Evolutionary conservation across 2,329 filamentous ascomycete species (phyloP).

Genomic region (Pyrenochaeta sp.): DNA sequence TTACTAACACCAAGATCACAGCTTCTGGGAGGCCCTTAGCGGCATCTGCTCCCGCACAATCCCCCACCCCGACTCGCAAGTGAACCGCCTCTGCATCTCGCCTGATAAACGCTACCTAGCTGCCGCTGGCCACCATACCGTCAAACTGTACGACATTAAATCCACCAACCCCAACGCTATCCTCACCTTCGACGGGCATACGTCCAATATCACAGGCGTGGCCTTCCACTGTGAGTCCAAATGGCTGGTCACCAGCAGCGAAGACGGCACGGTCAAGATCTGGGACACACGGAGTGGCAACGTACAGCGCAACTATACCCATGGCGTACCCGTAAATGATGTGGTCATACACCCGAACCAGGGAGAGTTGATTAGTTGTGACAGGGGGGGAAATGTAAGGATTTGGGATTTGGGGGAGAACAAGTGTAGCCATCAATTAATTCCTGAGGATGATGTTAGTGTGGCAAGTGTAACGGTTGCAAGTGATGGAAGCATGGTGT

Average conservation of each 20-base stretch:
- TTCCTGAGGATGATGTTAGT: constrained; percentile 93
- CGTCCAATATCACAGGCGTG: constrained; percentile 93
- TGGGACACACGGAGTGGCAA: constrained; percentile 90
- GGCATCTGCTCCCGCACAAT: constrained; percentile 98
- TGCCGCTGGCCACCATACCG: constrained; percentile 79
- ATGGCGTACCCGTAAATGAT: constrained; percentile 90
- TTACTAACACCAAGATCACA: constrained; percentile 49
- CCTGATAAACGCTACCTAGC: constrained; percentile 97
- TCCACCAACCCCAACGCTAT: constrained; percentile 95
- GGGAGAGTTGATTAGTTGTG: constrained; percentile 96
- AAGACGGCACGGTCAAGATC: constrained; percentile 96
- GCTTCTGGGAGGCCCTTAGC: constrained; percentile 98
- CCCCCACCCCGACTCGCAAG: constrained; percentile 96
- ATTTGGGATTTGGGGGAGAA: constrained; percentile 98
- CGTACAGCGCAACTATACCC: constrained; percentile 91
- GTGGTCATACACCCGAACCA: constrained; percentile 99
- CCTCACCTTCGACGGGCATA: constrained; percentile 94
- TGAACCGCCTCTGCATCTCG: constrained; percentile 97
- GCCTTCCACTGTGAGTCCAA: constrained; percentile 99
- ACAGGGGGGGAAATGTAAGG: constrained; percentile 88
- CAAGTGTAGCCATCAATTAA: constrained; percentile 93
- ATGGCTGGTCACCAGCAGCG: constrained; percentile 99
- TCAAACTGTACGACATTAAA: constrained; percentile 99
- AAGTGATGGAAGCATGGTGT: constrained; percentile 90
- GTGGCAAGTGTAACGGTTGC: constrained; percentile 96